Base-by-base conservation (phyloP, 1,284 basidiomycete species). In the Marasmius sp. region DNA sequence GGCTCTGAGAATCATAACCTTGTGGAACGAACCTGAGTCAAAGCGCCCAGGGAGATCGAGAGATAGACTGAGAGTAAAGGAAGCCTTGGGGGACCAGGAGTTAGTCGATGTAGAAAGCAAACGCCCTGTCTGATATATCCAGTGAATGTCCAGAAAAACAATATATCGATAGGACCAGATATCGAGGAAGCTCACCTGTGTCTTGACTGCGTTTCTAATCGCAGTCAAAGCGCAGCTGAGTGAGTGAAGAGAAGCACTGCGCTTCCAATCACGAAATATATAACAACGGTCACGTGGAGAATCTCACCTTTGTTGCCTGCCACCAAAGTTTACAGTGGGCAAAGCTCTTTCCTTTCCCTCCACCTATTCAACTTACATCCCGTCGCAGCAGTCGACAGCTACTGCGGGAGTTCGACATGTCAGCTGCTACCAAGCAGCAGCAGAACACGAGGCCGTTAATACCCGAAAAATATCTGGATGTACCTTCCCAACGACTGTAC, bases 401-500 rank as follows among this genome's bases (percentile, higher is more conserved):
- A 55, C 38, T n/a, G 22, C 43, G 48, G 18, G 27, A 49, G 10
- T 20, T 20, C n/a, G 10, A n/a, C 38, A 64, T 61, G 61, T 66
- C 60, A 39, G 61, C 51, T 33, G 39, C 54, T 36, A 39, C 48
- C 41, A 49, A 61, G 41, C 49, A 18, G 20, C 50, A 37, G 18
- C 27, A 48, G 11, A 43, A 43, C 41, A 20, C 62, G 27, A 52
- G 64, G 18, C 67, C 65, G 60, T 12, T 63, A 37, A 79, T 87
- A 56, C 77, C 84, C 52, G 83, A 85, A 70, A 79, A 76, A 58
- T 80, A 81, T 66, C 61, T 87, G 49, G 85, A 87, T 70, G 71
- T 82, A 20, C 85, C 85, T 20, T 82, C 85, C 11, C 85, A 87
- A 67, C 75, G 85, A 57, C 77, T 87, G 7, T 87, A 87, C 65